phyloP scores from a whole-genome alignment of 2,329 filamentous ascomycete species.

The Cryoendolithus antarcticus region DNA sequence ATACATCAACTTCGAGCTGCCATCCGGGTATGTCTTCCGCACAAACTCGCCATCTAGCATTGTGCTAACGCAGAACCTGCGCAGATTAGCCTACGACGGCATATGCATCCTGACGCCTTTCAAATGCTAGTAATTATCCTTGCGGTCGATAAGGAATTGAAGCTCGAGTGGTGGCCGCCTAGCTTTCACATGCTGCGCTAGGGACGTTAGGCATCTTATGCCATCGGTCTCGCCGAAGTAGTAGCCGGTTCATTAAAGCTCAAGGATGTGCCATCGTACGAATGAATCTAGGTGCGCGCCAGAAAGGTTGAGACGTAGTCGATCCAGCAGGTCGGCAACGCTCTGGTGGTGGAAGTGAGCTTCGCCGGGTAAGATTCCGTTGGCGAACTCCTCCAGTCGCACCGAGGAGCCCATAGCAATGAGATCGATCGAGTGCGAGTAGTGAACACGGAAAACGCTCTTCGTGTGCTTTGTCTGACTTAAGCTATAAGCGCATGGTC shows the following conservation, averaged over 20 bases:
- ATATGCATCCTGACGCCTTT: conserved; percentile 61
- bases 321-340: conserved; percentile 48
- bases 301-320: conserved; percentile 60
- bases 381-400: conserved; percentile 14
- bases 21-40: conserved; percentile 59
- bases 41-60: conserved; percentile 90
- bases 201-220: conserved; percentile 83
- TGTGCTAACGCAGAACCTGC: conserved; percentile 63
- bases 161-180: conserved; percentile 38
- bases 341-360: conserved; percentile 16
- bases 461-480: too few species aligned
- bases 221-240: conserved; percentile 97
- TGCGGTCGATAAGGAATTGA: conserved; percentile 91
- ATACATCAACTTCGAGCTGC: conserved; percentile 60
- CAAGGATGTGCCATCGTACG: conserved; percentile 62
- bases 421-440: too few species aligned
- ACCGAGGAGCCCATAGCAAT: conserved; percentile 6
- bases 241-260: conserved; percentile 75
- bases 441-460: too few species aligned
- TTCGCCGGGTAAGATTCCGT: conserved; percentile 12
- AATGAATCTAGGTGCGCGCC: conserved; percentile 94
- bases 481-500: too few species aligned
- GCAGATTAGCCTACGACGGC: conserved; percentile 51
- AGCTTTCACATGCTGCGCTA: conserved; percentile 47
- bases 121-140: conserved; percentile 92